These are phyloP conservation scores for Gracilaria gracilis DNA, from an alignment of 23 red algal genomes.

Conservation along the genomic window DNA sequence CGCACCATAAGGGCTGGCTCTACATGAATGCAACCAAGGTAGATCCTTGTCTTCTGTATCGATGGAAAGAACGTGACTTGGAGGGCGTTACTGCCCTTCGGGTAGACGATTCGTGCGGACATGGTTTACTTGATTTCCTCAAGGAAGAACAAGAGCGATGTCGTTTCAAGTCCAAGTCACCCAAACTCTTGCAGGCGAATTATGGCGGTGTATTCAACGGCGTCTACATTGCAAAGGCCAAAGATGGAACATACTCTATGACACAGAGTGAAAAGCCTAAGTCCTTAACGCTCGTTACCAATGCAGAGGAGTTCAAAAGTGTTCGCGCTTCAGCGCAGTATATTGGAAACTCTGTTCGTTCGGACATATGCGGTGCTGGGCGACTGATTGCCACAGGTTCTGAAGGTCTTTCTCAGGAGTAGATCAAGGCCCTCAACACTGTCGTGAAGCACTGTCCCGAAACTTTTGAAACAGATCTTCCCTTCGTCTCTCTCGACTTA, in stretches of 20 bases:
- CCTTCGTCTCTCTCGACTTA: neutral
- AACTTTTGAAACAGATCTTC: neutral
- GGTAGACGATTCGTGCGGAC: slow-evolving; percentile 21
- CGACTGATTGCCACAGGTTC: slow-evolving; percentile 17
- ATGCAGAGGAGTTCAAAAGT: slow-evolving; percentile 42
- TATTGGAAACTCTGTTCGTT: slow-evolving; percentile 10
- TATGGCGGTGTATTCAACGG: slow-evolving; percentile 13
- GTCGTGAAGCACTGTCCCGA: slow-evolving; percentile 5
- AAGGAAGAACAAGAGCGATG: neutral
- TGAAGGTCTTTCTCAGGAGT: neutral
- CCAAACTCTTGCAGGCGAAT: neutral
- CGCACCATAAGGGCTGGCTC: neutral
- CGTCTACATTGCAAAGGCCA: neutral
- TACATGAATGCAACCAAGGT: slow-evolving; percentile 28
- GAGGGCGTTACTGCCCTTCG: slow-evolving; percentile 1
- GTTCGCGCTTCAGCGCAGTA: slow-evolving; percentile 9
- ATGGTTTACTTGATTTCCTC: neutral
- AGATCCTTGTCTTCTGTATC: slow-evolving; percentile 39
- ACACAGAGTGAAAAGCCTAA: neutral
- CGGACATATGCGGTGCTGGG: neutral
- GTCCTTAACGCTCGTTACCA: neutral
- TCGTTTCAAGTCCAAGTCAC: neutral
- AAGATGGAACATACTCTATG: neutral
- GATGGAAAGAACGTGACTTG: neutral
- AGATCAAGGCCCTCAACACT: neutral